Conservation (phyloP, 345 rosid species). For the Moricandia moricandioides region DNA sequence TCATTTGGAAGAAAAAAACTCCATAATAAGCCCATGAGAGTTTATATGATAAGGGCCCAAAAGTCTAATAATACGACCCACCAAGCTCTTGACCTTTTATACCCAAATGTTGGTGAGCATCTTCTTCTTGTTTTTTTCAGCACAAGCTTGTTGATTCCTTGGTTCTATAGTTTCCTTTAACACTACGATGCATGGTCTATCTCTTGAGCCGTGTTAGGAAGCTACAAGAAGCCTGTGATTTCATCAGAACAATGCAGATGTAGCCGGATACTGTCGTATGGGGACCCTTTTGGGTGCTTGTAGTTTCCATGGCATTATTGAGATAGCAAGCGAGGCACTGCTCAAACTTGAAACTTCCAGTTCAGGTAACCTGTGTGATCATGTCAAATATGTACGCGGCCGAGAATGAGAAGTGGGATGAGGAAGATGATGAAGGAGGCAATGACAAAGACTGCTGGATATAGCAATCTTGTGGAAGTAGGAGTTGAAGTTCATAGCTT, state of each 20-base stretch:
- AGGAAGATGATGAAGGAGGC: too few species aligned
- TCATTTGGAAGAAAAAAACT: background rate
- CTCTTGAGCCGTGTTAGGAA: constrained; percentile 76
- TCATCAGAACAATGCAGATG: constrained; percentile 64
- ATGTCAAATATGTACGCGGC: too few species aligned
- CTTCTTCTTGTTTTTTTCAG: background rate
- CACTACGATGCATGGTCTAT: constrained; percentile 59
- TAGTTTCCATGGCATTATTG: too few species aligned
- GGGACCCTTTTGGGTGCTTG: too few species aligned
- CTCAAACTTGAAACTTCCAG: too few species aligned
- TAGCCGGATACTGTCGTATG: constrained; percentile 70
- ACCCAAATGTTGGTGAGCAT: constrained; percentile 59
- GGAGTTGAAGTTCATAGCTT: too few species aligned
- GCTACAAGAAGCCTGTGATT: constrained; percentile 57
- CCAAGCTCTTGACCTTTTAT: constrained; percentile 55
- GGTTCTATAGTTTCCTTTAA: background rate
- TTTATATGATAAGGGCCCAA: background rate
- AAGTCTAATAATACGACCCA: background rate
- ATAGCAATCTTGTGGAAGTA: too few species aligned
- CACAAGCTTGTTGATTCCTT: background rate
- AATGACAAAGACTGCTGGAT: too few species aligned
- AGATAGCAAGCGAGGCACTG: too few species aligned
- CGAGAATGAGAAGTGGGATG: too few species aligned
- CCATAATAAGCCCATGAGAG: background rate
- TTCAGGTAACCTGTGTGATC: too few species aligned